A percentile compares a stretch with the other conserved stretches of the same genome.
Conservation (phyloP, 2,329 filamentous ascomycete genomes). For the Beauveria sp. region DNA sequence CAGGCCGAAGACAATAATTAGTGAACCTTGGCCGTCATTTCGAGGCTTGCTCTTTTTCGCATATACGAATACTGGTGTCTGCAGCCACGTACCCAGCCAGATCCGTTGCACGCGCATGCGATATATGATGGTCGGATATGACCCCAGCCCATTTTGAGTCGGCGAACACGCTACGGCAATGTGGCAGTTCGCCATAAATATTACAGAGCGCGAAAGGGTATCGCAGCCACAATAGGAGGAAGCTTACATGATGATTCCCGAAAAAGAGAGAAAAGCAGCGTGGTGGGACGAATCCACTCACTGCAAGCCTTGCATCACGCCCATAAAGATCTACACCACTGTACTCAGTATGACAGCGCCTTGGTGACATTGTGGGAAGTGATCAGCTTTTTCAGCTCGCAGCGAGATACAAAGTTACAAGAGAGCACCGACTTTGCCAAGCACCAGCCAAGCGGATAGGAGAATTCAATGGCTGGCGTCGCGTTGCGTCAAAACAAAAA, state of each 20-base stretch:
- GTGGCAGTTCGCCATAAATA: not conserved
- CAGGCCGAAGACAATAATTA: not conserved
- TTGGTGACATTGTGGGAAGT: not conserved
- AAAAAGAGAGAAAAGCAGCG: not conserved
- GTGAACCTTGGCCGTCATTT: not conserved
- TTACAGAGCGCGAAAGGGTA: not conserved
- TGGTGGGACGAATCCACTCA: not conserved
- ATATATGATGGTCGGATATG: not conserved
- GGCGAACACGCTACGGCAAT: not conserved
- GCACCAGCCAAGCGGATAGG: not conserved
- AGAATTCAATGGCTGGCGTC: not conserved
- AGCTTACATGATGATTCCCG: slow-evolving; percentile 1
- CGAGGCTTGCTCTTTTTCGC: not conserved
- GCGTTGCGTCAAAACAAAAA: not conserved
- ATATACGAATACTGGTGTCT: too few species aligned
- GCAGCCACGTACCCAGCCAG: not conserved
- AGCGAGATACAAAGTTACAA: not conserved
- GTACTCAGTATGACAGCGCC: not conserved
- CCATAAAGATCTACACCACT: not conserved
- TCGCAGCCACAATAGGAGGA: not conserved
- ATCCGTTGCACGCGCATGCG: slow-evolving; percentile 1
- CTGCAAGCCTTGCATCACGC: not conserved
- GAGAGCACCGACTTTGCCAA: not conserved
- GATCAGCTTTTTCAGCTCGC: not conserved
- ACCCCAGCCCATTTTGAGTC: not conserved